Conservation (phyloP, 2,329 filamentous ascomycete species). For the Xylariaceae sp. region DNA sequence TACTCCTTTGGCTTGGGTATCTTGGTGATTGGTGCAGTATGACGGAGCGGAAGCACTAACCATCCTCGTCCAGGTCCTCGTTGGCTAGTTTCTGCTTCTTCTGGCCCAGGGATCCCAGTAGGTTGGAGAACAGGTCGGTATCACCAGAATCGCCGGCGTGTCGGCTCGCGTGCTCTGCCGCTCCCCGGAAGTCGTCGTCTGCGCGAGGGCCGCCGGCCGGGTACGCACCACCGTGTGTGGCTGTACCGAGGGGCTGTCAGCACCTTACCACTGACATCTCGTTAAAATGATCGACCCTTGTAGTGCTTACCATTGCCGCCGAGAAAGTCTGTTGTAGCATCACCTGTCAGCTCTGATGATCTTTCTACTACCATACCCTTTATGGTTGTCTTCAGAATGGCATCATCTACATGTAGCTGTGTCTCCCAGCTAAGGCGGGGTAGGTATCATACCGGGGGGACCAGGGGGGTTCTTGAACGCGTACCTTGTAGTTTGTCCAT, state of each 20-base stretch:
- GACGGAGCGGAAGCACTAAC: slow-evolving; percentile 43
- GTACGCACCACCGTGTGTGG: slow-evolving; percentile 41
- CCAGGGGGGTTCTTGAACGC: background rate
- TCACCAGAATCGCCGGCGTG: slow-evolving; percentile 54
- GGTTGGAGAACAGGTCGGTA: slow-evolving; percentile 54
- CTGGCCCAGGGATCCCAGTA: slow-evolving; percentile 55
- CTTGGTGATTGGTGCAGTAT: background rate
- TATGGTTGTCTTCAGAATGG: slow-evolving; percentile 2
- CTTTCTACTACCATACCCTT: background rate
- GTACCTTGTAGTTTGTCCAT: slow-evolving; percentile 32
- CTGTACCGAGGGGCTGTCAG: slow-evolving; percentile 23
- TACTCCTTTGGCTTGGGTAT: background rate
- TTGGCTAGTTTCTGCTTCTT: slow-evolving; percentile 56
- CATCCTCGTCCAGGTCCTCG: slow-evolving; percentile 57
- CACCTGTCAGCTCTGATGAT: slow-evolving; percentile 13
- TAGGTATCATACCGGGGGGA: slow-evolving; percentile 1
- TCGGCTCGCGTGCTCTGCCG: slow-evolving; percentile 54
- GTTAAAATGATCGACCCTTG: background rate
- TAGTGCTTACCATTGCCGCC: slow-evolving; percentile 39
- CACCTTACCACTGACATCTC: background rate
- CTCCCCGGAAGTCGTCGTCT: slow-evolving; percentile 56
- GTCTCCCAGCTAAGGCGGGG: slow-evolving; percentile 19
- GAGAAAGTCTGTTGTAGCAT: slow-evolving; percentile 17
- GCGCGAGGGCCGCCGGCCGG: slow-evolving; percentile 44
- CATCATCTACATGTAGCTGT: slow-evolving; percentile 7